Evolutionary conservation across 495 filamentous ascomycete genomes (phyloP), one percentile per base, ranked within the genome.

Genomic region (Penicillium bovifimosum): DNA sequence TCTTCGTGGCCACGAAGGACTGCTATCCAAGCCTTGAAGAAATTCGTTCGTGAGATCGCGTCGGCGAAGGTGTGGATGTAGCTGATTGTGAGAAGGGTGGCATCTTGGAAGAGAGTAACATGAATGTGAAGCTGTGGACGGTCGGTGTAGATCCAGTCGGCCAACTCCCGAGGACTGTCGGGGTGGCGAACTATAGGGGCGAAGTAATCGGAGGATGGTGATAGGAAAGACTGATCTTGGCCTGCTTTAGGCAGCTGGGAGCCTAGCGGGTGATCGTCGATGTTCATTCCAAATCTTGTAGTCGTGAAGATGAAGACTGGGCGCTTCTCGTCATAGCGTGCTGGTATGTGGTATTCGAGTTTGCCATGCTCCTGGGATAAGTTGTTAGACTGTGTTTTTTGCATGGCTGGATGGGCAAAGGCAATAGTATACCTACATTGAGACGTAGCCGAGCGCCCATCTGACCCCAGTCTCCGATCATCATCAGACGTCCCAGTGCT

Each of bases 41-140:
- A 57, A 6, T 26, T 53, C 6, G 50, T 13, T 56, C 50, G 63
- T 6, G 69, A 74, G 54, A 75, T 64, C 1, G 65, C 75, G 45
- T 81, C 78, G 32, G 67, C 67, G 6, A 77, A 50, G 2, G 72
- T 70, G 54, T 81, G 78, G 20, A 71, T 62, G 54, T 62, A 79
- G 9, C 57, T 63, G 16, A 77, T 44, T 4, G 66, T 66, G 9
- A 81, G 59, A 16, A 81, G 57, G 0, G 77, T 81, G 7, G 72
- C 65, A 56, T 81, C 71, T 9, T 59, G 51, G 51, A 81, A 79
- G 0, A 62, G 60, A 5, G 70, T 65, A 32, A 78, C 65, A 40
- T 79, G 75, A n/a, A 81, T 61, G 18, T 67, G 57, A 11, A 80
- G 59, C 56, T 76, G 76, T 10, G 78, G 77, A 11, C 54, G 51